These are phyloP conservation scores for Phyllosticta citribraziliensis DNA, from an alignment of 2,329 filamentous ascomycete genomes.

Conservation along the genomic window DNA sequence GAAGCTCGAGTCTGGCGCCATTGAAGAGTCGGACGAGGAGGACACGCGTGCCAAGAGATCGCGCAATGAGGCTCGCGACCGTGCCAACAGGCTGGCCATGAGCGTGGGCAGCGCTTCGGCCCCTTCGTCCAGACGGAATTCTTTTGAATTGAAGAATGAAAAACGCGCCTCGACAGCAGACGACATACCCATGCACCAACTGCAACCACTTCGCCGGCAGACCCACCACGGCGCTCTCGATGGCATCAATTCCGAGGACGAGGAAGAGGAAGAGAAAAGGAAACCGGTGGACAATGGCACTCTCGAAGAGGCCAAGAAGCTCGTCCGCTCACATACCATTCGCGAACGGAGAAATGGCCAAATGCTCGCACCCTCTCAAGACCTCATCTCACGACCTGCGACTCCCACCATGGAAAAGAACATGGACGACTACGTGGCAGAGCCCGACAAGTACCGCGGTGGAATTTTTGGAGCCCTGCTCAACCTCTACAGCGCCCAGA, in stretches of 20 bases:
- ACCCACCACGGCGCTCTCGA: neutral
- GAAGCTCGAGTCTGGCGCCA: conserved; percentile 20
- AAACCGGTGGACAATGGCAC: conserved; percentile 15
- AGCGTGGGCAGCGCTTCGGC: conserved; percentile 23
- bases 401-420: conserved; percentile 40
- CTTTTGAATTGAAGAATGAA: conserved; percentile 15
- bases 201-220: neutral
- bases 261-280: conserved; percentile 13
- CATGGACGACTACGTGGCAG: conserved; percentile 54
- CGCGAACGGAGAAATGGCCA: neutral
- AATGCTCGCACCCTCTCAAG: neutral
- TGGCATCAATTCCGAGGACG: neutral
- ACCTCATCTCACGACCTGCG: conserved; percentile 33
- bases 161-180: neutral
- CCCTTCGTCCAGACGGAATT: conserved; percentile 25
- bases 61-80: conserved; percentile 24
- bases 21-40: conserved; percentile 26
- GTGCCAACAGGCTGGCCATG: conserved; percentile 25
- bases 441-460: conserved; percentile 58
- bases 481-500: conserved; percentile 47
- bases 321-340: conserved; percentile 33
- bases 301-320: conserved; percentile 35
- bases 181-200: neutral
- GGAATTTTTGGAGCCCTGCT: conserved; percentile 65
- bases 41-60: conserved; percentile 24